phyloP scores from a whole-genome alignment of 139 green algal genomes.

The Chlamydomonas incerta region DNA sequence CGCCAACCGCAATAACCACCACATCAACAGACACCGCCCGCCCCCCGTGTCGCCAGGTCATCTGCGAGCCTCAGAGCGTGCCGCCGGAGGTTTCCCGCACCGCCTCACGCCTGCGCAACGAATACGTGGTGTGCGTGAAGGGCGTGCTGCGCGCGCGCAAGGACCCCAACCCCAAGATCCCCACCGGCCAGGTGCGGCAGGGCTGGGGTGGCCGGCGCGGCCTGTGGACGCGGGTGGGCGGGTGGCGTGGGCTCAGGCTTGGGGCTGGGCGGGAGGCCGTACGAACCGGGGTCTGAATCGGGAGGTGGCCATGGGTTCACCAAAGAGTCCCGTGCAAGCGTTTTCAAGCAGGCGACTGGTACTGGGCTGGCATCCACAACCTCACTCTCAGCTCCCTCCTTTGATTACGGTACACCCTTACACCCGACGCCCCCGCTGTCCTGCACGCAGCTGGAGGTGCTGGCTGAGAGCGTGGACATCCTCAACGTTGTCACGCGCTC shows the following conservation, averaged over 20 bases:
- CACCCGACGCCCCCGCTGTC: not conserved
- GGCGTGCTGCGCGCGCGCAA: conserved; percentile 81
- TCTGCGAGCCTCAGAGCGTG: conserved; percentile 67
- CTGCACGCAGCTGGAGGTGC: conserved; percentile 71
- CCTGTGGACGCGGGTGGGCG: too few relatives aligned
- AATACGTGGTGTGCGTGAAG: conserved; percentile 91
- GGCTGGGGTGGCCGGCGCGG: too few relatives aligned
- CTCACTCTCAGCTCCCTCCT: not conserved
- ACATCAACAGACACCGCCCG: too few relatives aligned
- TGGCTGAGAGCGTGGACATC: conserved; percentile 71
- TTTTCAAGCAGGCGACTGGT: too few relatives aligned
- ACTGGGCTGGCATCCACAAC: too few relatives aligned
- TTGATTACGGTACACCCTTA: not conserved
- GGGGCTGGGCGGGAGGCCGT: too few relatives aligned
- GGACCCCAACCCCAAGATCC: conserved; percentile 88
- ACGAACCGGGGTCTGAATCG: too few relatives aligned
- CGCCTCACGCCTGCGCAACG: conserved; percentile 76
- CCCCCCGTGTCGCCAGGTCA: conserved; percentile 53
- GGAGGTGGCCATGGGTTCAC: too few relatives aligned
- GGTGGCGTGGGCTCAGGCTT: too few relatives aligned
- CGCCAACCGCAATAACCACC: too few relatives aligned
- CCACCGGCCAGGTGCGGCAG: conserved; percentile 81
- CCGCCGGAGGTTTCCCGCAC: conserved; percentile 62
- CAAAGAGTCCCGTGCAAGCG: too few relatives aligned
- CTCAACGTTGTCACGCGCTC: conserved; percentile 86